Conservation (phyloP, 306 rosid genomes). For the Phaseolus lunatus region DNA sequence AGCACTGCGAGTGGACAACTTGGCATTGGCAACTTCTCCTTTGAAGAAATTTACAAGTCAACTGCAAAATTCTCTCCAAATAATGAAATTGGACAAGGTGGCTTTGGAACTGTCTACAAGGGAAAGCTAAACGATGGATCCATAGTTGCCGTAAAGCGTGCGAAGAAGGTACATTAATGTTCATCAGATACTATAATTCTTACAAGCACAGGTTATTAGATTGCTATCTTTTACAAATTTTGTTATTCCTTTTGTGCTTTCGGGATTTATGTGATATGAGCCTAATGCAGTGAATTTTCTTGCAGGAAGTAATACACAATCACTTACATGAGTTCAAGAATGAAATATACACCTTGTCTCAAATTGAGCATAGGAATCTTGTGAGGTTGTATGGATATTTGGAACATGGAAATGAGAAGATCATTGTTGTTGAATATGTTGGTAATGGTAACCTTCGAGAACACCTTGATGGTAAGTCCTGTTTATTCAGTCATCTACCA, state of each 20-base stretch:
- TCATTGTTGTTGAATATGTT: slow-evolving; percentile 84
- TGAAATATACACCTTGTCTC: slow-evolving; percentile 81
- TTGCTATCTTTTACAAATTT: background rate
- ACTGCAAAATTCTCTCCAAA: slow-evolving; percentile 73
- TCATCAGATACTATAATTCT: background rate
- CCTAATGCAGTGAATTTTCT: slow-evolving; percentile 39
- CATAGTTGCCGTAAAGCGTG: slow-evolving; percentile 85
- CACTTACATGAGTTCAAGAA: slow-evolving; percentile 76
- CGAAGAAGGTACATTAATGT: slow-evolving; percentile 66
- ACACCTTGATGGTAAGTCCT: slow-evolving; percentile 82
- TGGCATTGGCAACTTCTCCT: slow-evolving; percentile 59
- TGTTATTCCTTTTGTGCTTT: background rate
- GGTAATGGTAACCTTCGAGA: slow-evolving; percentile 88
- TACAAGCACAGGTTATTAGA: background rate
- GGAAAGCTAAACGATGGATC: slow-evolving; percentile 82
- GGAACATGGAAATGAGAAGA: slow-evolving; percentile 83
- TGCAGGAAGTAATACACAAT: slow-evolving; percentile 63
- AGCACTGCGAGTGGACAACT: slow-evolving; percentile 63
- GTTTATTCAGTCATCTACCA: background rate
- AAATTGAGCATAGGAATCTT: slow-evolving; percentile 90
- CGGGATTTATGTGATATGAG: slow-evolving; percentile 4
- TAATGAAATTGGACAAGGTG: slow-evolving; percentile 81
- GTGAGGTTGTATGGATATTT: slow-evolving; percentile 84
- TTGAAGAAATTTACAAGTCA: slow-evolving; percentile 81
- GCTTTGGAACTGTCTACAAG: slow-evolving; percentile 83